Percentiles rank a stretch among this genome's conserved stretches.
These are phyloP conservation scores for Claviceps africana DNA, from an alignment of 2,329 filamentous ascomycete species.

Conservation along the genomic window DNA sequence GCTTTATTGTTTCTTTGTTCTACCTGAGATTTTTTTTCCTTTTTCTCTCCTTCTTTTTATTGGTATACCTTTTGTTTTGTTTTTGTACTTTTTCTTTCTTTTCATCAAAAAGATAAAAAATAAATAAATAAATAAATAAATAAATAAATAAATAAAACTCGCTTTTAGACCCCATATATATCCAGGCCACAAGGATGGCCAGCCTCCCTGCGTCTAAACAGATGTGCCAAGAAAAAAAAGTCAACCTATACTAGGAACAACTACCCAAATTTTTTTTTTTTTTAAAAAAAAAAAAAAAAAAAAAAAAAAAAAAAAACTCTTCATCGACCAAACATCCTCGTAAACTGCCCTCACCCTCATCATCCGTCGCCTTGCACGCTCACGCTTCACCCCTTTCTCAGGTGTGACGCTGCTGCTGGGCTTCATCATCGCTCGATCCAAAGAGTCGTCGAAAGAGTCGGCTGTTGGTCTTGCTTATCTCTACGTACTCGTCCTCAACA, in stretches of 20 bases:
- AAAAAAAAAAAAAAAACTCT: not conserved
- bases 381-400: conserved; percentile 13
- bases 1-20: not conserved
- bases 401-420: conserved; percentile 6
- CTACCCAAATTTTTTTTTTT: not conserved
- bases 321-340: not conserved
- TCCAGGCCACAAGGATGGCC: no score
- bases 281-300: not conserved
- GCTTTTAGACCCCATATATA: no score
- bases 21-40: no score
- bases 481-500: conserved; percentile 21
- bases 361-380: conserved; percentile 16
- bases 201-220: no score
- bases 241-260: no score
- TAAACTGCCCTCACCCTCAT: conserved; percentile 4
- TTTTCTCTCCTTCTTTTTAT: not conserved
- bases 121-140: no score
- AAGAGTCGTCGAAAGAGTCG: conserved; percentile 3
- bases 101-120: no score
- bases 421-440: not conserved
- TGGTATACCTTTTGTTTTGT: no score
- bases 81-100: no score
- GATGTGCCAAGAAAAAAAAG: no score
- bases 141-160: no score
- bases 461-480: conserved; percentile 17